A percentile compares a stretch with the other conserved stretches of the same genome.
Conservation (phyloP, 2,329 filamentous ascomycete genomes). For the Fusarium torulosum region DNA sequence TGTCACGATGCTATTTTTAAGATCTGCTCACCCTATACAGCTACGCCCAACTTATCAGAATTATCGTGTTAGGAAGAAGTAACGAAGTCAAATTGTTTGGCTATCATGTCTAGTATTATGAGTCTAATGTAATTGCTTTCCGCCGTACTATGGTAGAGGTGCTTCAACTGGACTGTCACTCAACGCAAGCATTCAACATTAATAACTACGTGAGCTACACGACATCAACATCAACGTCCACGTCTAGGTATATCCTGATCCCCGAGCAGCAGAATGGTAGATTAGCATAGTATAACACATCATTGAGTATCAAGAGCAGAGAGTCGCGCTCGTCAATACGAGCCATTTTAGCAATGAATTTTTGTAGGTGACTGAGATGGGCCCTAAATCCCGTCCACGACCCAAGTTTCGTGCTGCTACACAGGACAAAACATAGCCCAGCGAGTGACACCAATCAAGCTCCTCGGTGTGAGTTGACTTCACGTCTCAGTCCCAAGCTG, state of each 20-base stretch:
- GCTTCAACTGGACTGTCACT: no score
- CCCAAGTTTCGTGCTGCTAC: no score
- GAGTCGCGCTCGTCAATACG: no score
- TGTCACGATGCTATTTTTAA: background rate
- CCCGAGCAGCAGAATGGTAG: no score
- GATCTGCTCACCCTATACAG: conserved; percentile 9
- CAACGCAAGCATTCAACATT: background rate
- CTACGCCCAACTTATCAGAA: background rate
- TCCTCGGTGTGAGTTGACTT: background rate
- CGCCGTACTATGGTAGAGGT: background rate
- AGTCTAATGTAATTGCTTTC: background rate
- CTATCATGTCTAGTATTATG: background rate
- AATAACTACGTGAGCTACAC: background rate
- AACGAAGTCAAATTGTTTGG: background rate
- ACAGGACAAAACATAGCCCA: background rate
- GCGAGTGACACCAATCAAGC: background rate
- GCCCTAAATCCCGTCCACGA: no score
- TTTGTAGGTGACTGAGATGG: no score
- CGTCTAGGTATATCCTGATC: background rate
- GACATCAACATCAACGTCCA: background rate
- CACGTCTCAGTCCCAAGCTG: background rate
- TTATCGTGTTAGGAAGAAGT: background rate
- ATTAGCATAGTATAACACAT: no score
- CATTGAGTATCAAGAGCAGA: no score
- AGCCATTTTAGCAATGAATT: no score